phyloP scores from a whole-genome alignment of 495 filamentous ascomycete species.

The Pyronema domesticum region DNA sequence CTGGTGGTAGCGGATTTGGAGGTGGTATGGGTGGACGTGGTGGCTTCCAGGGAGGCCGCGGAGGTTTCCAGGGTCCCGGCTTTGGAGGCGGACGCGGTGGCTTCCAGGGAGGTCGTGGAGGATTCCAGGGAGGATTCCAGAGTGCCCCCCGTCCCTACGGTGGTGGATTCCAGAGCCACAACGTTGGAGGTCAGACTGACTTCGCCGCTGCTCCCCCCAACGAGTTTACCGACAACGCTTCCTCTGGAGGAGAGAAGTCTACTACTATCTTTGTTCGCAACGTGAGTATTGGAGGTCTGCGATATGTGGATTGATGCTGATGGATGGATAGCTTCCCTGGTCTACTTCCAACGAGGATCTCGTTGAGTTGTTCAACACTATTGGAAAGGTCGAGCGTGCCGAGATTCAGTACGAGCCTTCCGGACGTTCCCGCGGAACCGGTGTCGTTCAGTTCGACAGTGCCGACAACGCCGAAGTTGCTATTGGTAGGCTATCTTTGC shows the following conservation, averaged over 20 bases:
- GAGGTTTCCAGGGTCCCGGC: conserved; percentile 29
- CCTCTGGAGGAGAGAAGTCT: conserved; percentile 66
- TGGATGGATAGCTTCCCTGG: conserved; percentile 64
- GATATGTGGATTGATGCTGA: not conserved
- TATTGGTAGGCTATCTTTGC: conserved; percentile 40
- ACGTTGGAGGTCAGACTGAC: conserved; percentile 27
- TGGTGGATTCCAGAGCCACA: conserved; percentile 30
- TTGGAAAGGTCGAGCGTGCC: conserved; percentile 91
- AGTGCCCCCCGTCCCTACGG: conserved; percentile 28
- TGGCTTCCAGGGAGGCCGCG: conserved; percentile 36
- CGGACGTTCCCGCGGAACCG: conserved; percentile 83
- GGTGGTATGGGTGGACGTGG: conserved; percentile 33
- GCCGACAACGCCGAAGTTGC: conserved; percentile 75
- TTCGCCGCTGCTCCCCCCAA: conserved; percentile 53
- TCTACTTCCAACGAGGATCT: conserved; percentile 96
- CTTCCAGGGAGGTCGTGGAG: conserved; percentile 30
- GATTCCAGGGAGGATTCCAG: conserved; percentile 33
- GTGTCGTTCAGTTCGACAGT: conserved; percentile 82
- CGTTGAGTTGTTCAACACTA: conserved; percentile 88
- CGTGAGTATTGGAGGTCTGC: conserved; percentile 38
- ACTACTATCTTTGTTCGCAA: conserved; percentile 89
- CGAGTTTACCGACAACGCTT: conserved; percentile 87
- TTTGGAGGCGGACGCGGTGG: conserved; percentile 38
- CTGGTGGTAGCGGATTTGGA: conserved; percentile 34
- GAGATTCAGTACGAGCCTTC: conserved; percentile 98